Conservation (phyloP, 352 stramenopile genomes). For the Phytopythium helicoides region DNA sequence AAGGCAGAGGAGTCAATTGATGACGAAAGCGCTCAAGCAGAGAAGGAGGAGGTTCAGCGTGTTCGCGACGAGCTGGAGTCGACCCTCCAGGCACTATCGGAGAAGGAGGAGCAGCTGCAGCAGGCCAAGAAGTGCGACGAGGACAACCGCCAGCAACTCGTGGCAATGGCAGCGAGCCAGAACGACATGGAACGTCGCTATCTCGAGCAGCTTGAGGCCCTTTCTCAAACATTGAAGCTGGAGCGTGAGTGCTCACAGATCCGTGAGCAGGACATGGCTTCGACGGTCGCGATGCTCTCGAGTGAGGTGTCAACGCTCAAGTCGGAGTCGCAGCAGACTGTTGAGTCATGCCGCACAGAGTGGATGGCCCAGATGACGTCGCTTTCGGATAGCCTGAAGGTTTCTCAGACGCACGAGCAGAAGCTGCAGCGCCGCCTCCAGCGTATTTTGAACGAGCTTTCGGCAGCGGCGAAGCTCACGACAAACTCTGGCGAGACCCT, state of each 20-base stretch:
- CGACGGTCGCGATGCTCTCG: slow-evolving; percentile 30
- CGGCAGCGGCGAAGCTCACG: slow-evolving; percentile 27
- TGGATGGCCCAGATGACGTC: slow-evolving; percentile 27
- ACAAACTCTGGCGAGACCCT: not conserved
- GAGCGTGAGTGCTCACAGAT: slow-evolving; percentile 37
- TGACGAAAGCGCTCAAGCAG: slow-evolving; percentile 22
- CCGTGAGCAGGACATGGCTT: slow-evolving; percentile 41
- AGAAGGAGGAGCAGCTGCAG: slow-evolving; percentile 29
- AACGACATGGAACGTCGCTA: slow-evolving; percentile 43
- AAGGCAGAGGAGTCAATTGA: slow-evolving; percentile 21
- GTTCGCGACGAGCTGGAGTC: slow-evolving; percentile 10
- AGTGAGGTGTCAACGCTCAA: slow-evolving; percentile 26
- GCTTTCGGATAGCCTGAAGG: slow-evolving; percentile 30
- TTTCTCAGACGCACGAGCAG: slow-evolving; percentile 43
- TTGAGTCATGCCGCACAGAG: slow-evolving; percentile 16
- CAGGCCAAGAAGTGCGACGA: slow-evolving; percentile 36
- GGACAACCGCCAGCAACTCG: slow-evolving; percentile 27
- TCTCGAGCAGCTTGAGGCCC: slow-evolving; percentile 33
- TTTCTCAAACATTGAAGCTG: slow-evolving; percentile 41
- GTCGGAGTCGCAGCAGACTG: slow-evolving; percentile 28
- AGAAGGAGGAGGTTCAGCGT: slow-evolving; percentile 20
- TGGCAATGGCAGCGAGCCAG: slow-evolving; percentile 41
- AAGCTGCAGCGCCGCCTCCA: slow-evolving; percentile 42
- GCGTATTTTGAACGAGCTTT: slow-evolving; percentile 39
- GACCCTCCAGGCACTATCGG: slow-evolving; percentile 15